A percentile compares a stretch with the other conserved stretches of the same genome.
phyloP scores from a whole-genome alignment of 129 eudicot species.

The Chrysanthemum seticuspe region DNA sequence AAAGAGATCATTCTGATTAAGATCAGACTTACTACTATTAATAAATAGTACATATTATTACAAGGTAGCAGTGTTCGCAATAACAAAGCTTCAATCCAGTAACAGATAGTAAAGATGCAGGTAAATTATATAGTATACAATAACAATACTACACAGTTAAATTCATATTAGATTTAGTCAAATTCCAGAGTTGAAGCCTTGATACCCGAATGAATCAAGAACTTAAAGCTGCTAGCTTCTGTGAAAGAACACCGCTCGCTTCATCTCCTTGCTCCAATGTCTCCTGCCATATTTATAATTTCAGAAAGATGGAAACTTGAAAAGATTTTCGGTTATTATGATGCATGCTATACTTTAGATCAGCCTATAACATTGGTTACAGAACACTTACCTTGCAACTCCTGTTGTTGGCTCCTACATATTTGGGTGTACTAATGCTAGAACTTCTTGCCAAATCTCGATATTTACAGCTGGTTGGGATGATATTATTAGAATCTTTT shows the following conservation, averaged over 20 bases:
- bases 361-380: slow-evolving; percentile 8
- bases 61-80: slow-evolving; percentile 21
- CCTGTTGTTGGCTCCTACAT: slow-evolving; percentile 52
- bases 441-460: slow-evolving; percentile 58
- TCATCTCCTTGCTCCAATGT: slow-evolving; percentile 41
- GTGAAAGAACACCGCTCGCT: slow-evolving; percentile 45
- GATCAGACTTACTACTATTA: background rate
- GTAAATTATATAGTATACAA: slow-evolving; percentile 13
- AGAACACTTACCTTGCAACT: slow-evolving; percentile 52
- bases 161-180: slow-evolving; percentile 17
- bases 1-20: background rate
- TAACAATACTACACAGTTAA: slow-evolving; percentile 22
- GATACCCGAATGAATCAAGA: slow-evolving; percentile 23
- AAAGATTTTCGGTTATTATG: background rate
- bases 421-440: slow-evolving; percentile 69
- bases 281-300: slow-evolving; percentile 31
- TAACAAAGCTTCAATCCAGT: slow-evolving; percentile 31
- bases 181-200: slow-evolving; percentile 14
- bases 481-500: slow-evolving; percentile 25
- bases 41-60: slow-evolving; percentile 19
- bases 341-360: background rate
- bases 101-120: slow-evolving; percentile 9
- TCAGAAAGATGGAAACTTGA: background rate
- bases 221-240: slow-evolving; percentile 48
- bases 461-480: slow-evolving; percentile 40